Evolutionary conservation across 192 early-diverging fungal genomes (phyloP), one percentile per base, ranked within the genome.

Genomic region (Entomortierella parvispora): DNA sequence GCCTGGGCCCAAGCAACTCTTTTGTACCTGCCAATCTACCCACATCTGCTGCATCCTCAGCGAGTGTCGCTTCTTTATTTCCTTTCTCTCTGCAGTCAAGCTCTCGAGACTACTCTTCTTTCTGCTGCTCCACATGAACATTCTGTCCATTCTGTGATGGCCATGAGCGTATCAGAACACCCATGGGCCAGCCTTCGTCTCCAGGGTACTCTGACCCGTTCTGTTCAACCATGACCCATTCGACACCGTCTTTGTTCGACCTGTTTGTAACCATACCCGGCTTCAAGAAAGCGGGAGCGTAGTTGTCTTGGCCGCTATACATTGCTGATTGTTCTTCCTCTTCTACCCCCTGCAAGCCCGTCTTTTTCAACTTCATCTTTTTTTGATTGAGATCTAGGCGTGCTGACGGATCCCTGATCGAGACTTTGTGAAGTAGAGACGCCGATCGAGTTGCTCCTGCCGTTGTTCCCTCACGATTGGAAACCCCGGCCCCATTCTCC

Each of bases 171-270:
- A 55, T 31, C 58, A 66, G 31, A 0, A 34, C 31, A 3, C 9
- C 12, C 26, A 68, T 46, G 4, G 72, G 26, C 11, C 42, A 32
- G 1, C 72, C 72, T 20, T 62, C 72, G 34, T 65, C 62, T 23
- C 59, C 55, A 4, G 49, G 25, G 29, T 23, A 15, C 42, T 72
- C 70, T 4, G 23, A 34, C 4, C 70, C 70, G 29, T 59, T 31
- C 34, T 65, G 44, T 14, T 59, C 62, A 9, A 72, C 62, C 34
- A 59, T 25, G 20, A 72, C 62, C 70, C 62, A 72, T 31, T 72
- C 70, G 33, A 72, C 70, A 2, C 37, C 55, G 25, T 72, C 70
- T n/a, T 15, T 12, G 15, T 31, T 23, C 18, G 49, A 55, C 17
- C 53, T 72, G 32, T 58, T 45, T 12, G 22, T 17, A 22, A 46